These are phyloP conservation scores for Coemansia sp. DNA, from an alignment of 192 early-diverging fungal genomes.

Conservation along the genomic window DNA sequence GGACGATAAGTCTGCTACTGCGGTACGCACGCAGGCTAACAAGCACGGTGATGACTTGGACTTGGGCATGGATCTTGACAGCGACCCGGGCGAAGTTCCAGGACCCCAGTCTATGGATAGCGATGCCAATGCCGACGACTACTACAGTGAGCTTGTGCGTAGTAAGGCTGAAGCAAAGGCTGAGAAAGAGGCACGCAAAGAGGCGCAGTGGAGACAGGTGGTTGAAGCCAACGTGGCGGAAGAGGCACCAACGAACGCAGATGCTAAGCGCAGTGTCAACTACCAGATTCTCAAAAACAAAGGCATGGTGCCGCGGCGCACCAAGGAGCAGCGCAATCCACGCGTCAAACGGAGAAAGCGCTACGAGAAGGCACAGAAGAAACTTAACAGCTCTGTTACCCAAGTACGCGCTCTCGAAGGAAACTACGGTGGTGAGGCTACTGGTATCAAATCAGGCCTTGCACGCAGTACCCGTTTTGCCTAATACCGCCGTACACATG, in stretches of 20 bases:
- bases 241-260: constrained; percentile 54
- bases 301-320: constrained; percentile 88
- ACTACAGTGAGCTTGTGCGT: constrained; percentile 58
- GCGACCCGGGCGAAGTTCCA: constrained; percentile 42
- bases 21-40: constrained; percentile 17
- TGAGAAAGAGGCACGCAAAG: constrained; percentile 56
- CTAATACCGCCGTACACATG: constrained; percentile 8
- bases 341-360: constrained; percentile 89
- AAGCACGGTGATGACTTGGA: constrained; percentile 59
- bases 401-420: constrained; percentile 71
- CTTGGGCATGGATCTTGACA: constrained; percentile 37
- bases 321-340: constrained; percentile 91
- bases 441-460: constrained; percentile 87
- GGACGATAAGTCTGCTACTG: constrained; percentile 23
- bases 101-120: constrained; percentile 15
- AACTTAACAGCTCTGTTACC: constrained; percentile 72
- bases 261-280: constrained; percentile 74
- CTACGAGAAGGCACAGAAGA: constrained; percentile 90
- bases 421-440: constrained; percentile 87
- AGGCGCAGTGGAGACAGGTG: constrained; percentile 37
- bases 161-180: constrained; percentile 51
- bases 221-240: constrained; percentile 52
- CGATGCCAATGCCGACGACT: constrained; percentile 55
- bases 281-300: constrained; percentile 95
- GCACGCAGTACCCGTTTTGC: constrained; percentile 77